Evolutionary conservation across 768 basidiomycete species (phyloP), one percentile per base, ranked within the genome.

Genomic region (Lepiota venenata): DNA sequence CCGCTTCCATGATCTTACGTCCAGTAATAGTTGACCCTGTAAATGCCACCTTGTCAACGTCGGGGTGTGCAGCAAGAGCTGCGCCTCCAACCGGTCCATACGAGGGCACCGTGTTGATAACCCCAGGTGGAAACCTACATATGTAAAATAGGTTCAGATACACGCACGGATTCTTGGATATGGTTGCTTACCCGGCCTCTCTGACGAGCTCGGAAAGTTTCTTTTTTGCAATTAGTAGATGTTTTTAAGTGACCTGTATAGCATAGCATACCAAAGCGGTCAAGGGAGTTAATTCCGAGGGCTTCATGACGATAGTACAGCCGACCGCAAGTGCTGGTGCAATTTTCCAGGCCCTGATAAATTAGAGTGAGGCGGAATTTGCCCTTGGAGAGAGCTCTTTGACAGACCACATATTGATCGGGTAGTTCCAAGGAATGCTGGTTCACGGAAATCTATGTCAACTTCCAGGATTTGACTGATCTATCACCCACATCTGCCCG

Each of bases 291-390:
- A 92, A 66, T 69, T 95, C 93, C 12, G 90, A 93, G 2, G 94
- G 92, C 69, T 97, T 98, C 86, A 98, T 89, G 62, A 98, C 88
- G 64, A 96, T 87, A 20, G 91, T 92, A 71, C 93, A 95, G 35
- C 95, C 93, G 50, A 84, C 83, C 7, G 94, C 93, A 52, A 98
- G 80, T 12, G 94, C 93, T 8, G 93, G 95, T 9, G 89, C 93
- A 43, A 96, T 82, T 71, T 98, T 97, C 93, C 93, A 95, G 22
- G 86, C 72, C 84, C 85, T 87, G 42, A 16, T 39, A 15, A 39
- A 44, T 56, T 39, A 49, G n/a, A 2, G 22, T 47, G 29, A 35
- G 37, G 10, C 47, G 29, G 18, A 9, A n/a, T 46, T 14, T 18
- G 18, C 18, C 29, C 16, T 4, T 29, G 15, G 37, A 18, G 14